These are phyloP conservation scores for Pugionium dolabratum DNA, from an alignment of 345 rosid species.

Conservation along the genomic window DNA sequence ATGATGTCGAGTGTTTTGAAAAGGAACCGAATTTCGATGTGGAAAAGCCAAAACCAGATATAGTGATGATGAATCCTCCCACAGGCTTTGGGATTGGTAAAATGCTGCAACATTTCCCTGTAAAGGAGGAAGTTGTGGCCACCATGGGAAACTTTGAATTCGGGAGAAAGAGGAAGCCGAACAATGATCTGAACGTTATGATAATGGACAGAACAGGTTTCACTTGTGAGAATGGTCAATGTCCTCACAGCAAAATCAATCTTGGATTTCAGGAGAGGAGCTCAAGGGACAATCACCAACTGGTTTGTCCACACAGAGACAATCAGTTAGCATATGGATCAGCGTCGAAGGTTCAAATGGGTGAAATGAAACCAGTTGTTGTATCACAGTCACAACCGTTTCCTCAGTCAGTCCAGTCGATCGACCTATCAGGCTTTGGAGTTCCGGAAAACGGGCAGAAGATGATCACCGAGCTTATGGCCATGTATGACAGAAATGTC, in stretches of 20 bases:
- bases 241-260: constrained; percentile 55
- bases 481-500: constrained; percentile 50
- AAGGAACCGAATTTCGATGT: constrained; percentile 41
- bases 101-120: constrained; percentile 39
- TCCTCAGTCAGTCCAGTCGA: constrained; percentile 42
- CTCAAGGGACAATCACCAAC: constrained; percentile 73
- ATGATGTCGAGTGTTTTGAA: constrained; percentile 62
- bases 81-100: constrained; percentile 42
- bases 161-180: constrained; percentile 58
- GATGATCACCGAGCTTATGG: constrained; percentile 55
- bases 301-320: constrained; percentile 49
- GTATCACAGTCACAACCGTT: constrained; percentile 33
- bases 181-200: constrained; percentile 36
- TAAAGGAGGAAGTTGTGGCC: constrained; percentile 55
- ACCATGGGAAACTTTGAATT: constrained; percentile 40
- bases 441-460: constrained; percentile 61
- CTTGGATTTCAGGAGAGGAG: constrained; percentile 59
- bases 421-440: constrained; percentile 46
- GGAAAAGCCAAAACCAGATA: constrained; percentile 53
- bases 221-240: constrained; percentile 58
- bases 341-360: constrained; percentile 42
- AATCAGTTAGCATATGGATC: constrained; percentile 41
- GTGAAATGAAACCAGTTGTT: constrained; percentile 34
- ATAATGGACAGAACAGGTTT: constrained; percentile 44
- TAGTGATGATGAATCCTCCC: constrained; percentile 40